A percentile compares a stretch with the other conserved stretches of the same genome.
These are phyloP conservation scores for Dactylellina drechsleri DNA, from an alignment of 2,329 filamentous ascomycete species.

Conservation along the genomic window DNA sequence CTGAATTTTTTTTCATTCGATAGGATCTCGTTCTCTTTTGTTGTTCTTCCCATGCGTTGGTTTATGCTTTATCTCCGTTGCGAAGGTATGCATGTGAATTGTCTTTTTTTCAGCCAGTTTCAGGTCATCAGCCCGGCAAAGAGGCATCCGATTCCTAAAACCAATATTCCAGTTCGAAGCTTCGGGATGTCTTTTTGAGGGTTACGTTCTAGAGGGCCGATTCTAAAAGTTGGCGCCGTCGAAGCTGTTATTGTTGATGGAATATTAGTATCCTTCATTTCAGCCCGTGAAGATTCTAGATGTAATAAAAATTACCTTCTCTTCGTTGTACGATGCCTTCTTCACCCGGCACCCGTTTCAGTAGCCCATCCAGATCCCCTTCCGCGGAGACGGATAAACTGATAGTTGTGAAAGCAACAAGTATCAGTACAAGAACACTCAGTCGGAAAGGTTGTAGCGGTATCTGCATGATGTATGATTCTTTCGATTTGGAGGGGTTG, in stretches of 20 bases:
- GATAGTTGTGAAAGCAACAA: slow-evolving; percentile 46
- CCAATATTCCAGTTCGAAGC: slow-evolving; percentile 41
- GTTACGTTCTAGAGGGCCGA: slow-evolving; percentile 40
- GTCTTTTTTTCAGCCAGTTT: neutral
- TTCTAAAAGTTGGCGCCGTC: slow-evolving; percentile 48
- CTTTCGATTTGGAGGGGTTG: slow-evolving; percentile 39
- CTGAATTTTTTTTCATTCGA: too few species aligned
- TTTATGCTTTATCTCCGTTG: too few species aligned
- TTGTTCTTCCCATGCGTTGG: too few species aligned
- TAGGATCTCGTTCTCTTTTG: too few species aligned
- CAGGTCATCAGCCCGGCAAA: slow-evolving; percentile 53
- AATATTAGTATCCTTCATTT: neutral
- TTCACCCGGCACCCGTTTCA: slow-evolving; percentile 43
- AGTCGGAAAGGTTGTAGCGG: slow-evolving; percentile 36
- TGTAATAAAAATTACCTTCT: slow-evolving; percentile 47
- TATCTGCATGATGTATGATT: slow-evolving; percentile 51
- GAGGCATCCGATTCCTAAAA: slow-evolving; percentile 43
- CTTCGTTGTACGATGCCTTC: slow-evolving; percentile 39
- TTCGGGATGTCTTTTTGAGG: slow-evolving; percentile 53
- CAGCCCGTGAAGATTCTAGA: neutral
- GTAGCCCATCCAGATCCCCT: slow-evolving; percentile 30
- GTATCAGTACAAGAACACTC: slow-evolving; percentile 31
- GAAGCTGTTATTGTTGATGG: slow-evolving; percentile 32
- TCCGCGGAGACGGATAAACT: slow-evolving; percentile 41
- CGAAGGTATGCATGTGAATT: too few species aligned